A percentile compares a stretch with the other conserved stretches of the same genome.
These are phyloP conservation scores for Akanthomyces uredinophilus DNA, from an alignment of 2,329 filamentous ascomycete species.

Conservation along the genomic window DNA sequence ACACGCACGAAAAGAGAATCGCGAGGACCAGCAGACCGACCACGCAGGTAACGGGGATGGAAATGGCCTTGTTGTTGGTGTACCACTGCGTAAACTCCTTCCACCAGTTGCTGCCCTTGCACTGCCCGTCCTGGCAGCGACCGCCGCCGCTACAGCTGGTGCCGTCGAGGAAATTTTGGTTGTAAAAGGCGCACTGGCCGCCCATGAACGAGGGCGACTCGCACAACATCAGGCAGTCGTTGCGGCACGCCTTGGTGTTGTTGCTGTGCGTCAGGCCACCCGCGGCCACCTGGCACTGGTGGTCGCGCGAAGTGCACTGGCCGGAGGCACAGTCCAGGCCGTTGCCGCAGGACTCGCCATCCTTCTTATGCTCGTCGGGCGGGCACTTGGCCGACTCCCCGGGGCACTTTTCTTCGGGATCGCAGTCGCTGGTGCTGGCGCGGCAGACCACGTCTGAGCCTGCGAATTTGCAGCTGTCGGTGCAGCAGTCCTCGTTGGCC, in stretches of 20 bases:
- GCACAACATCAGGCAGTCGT: constrained; percentile 71
- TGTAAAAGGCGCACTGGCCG: constrained; percentile 66
- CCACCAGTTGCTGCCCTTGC: constrained; percentile 62
- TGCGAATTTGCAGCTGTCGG: constrained; percentile 59
- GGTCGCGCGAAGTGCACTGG: constrained; percentile 87
- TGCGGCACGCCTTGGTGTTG: constrained; percentile 74
- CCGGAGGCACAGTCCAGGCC: constrained; percentile 79
- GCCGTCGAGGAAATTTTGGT: constrained; percentile 91
- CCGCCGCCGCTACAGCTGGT: constrained; percentile 80
- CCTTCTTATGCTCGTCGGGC: constrained; percentile 58
- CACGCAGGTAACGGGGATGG: constrained; percentile 71
- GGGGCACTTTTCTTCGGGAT: constrained; percentile 77
- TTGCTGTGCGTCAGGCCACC: constrained; percentile 68
- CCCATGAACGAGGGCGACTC: constrained; percentile 61
- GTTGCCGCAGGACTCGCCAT: constrained; percentile 67
- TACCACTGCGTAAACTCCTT: constrained; percentile 75
- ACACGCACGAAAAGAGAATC: constrained; percentile 61
- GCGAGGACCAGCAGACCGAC: constrained; percentile 70
- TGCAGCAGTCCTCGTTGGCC: constrained; percentile 78
- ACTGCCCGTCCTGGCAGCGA: constrained; percentile 71
- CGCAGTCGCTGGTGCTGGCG: constrained; percentile 71
- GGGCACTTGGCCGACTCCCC: constrained; percentile 72
- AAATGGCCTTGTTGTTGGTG: constrained; percentile 67
- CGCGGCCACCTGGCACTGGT: constrained; percentile 83
- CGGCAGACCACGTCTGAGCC: constrained; percentile 71